Evolutionary conservation across 306 rosid genomes (phyloP).

Genomic region (Trifolium pratense): DNA sequence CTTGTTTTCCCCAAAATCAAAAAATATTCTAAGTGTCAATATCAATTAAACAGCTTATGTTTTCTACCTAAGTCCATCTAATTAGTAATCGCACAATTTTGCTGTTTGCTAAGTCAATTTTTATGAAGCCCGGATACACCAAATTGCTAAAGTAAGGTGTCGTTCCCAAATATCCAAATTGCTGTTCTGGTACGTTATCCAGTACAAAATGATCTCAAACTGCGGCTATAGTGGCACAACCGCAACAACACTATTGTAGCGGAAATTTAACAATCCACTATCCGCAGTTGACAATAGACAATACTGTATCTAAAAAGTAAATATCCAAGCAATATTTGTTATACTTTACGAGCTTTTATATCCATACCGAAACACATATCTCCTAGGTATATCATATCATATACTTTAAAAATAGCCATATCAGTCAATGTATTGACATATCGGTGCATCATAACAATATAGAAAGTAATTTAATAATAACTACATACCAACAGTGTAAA

Average conservation of each 20-base stretch:
- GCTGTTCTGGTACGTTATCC: too few species aligned
- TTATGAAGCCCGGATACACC: not conserved
- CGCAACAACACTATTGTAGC: too few species aligned
- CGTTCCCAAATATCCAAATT: not conserved
- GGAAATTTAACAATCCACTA: too few species aligned
- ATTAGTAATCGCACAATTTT: not conserved
- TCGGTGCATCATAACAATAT: not conserved
- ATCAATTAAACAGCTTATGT: not conserved
- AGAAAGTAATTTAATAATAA: not conserved
- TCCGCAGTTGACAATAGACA: too few species aligned
- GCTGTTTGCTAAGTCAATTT: not conserved
- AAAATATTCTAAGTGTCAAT: not conserved
- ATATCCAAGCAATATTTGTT: not conserved
- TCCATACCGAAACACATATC: not conserved
- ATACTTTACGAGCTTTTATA: not conserved
- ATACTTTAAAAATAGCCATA: not conserved
- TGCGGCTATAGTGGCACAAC: too few species aligned
- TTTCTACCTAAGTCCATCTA: not conserved
- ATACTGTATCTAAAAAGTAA: not conserved
- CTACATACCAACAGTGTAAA: not conserved
- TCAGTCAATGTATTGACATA: not conserved
- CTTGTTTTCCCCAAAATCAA: not conserved
- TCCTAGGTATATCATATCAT: not conserved
- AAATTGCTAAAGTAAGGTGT: not conserved
- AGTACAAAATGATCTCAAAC: too few species aligned